Percentiles rank a stretch among this genome's conserved stretches.
Conservation (phyloP, 75 land plant genomes). For the Selaginella tamariscina region DNA sequence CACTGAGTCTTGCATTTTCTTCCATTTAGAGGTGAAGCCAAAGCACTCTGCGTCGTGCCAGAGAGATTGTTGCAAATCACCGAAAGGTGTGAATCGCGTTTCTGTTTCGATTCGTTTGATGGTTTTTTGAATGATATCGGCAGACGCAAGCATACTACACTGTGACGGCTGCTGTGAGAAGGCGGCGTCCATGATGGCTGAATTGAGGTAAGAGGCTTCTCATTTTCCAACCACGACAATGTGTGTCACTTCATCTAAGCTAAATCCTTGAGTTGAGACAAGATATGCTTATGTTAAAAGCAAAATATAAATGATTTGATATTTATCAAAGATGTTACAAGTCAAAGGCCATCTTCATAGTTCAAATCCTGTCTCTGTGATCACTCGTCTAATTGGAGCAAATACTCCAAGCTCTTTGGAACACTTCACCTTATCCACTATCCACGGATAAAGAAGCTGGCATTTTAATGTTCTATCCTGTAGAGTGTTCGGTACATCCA, state of each 20-base stretch:
- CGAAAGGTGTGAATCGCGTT: neutral
- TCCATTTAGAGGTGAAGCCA: constrained; percentile 3
- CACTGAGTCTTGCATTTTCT: neutral
- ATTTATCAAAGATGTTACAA: constrained; percentile 2
- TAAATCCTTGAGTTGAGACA: no score
- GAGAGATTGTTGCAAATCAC: neutral
- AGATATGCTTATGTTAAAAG: no score
- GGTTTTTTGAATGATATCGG: neutral
- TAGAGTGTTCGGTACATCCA: neutral
- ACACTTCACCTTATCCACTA: constrained; percentile 3
- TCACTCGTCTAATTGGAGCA: neutral
- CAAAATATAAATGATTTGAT: neutral
- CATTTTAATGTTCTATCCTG: neutral
- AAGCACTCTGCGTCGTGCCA: neutral
- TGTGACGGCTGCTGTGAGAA: neutral
- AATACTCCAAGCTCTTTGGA: neutral
- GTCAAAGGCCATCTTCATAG: neutral
- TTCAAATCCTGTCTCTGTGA: neutral
- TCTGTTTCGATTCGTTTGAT: constrained; percentile 1
- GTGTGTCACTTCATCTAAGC: neutral
- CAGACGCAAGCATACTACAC: constrained; percentile 3
- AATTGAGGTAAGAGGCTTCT: neutral
- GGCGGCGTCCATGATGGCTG: constrained; percentile 4
- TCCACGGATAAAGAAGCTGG: neutral
- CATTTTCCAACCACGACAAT: neutral